Evolutionary conservation across 768 basidiomycete species (phyloP).

Genomic region (Tricholoma saponaceum): DNA sequence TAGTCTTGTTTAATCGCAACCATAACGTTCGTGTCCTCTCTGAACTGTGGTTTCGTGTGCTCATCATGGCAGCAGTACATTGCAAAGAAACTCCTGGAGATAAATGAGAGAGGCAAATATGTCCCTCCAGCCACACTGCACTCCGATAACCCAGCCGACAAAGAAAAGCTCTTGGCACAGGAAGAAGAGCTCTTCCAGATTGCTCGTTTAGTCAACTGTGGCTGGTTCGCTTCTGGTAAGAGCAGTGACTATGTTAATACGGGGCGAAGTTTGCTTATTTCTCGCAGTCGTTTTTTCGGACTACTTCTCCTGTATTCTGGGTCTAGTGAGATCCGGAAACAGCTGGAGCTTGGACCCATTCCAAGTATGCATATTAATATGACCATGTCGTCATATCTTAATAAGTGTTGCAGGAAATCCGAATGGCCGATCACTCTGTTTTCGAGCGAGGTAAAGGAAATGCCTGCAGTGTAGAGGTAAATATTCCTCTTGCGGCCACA

Average conservation of each 20-base stretch:
- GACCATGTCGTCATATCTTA: not conserved
- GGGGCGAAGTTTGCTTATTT: constrained; percentile 3
- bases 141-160: constrained; percentile 27
- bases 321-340: constrained; percentile 71
- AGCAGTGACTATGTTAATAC: constrained; percentile 1
- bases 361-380: constrained; percentile 35
- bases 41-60: not conserved
- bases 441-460: constrained; percentile 83
- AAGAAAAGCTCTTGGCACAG: constrained; percentile 40
- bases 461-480: constrained; percentile 76
- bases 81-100: constrained; percentile 68
- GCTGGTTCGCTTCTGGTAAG: constrained; percentile 66
- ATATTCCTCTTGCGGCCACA: constrained; percentile 5
- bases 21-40: constrained; percentile 59
- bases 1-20: constrained; percentile 87
- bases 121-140: constrained; percentile 47
- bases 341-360: constrained; percentile 79
- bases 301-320: constrained; percentile 78
- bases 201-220: constrained; percentile 71
- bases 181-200: constrained; percentile 86
- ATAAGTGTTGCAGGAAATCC: constrained; percentile 49
- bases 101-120: constrained; percentile 73
- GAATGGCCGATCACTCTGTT: constrained; percentile 53
- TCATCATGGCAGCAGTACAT: constrained; percentile 53
- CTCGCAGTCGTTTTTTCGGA: constrained; percentile 67